Evolutionary conservation across 192 early-diverging fungal species (phyloP), one percentile per base, ranked within the genome.

Genomic region (Rhizophagus clarus): DNA sequence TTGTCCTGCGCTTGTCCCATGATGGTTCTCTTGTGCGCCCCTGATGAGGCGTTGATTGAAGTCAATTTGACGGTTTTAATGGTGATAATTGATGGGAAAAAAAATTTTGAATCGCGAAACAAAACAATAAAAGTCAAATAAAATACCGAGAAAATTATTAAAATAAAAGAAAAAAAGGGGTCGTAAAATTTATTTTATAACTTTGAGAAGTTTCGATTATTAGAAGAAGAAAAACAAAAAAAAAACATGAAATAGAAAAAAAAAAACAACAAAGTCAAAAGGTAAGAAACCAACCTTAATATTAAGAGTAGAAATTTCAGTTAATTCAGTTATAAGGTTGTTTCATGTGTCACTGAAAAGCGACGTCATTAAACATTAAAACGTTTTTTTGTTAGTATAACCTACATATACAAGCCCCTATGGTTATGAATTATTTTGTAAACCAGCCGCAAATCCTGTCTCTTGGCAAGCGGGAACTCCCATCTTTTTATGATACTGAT

Each of bases 11-110:
- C 22, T 62, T 76, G 74, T 60, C 74, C 74, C 74, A 76, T 76
- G 29, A 32, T 76, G 49, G 45, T 76, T 61, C 40, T 60, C n/a
- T 60, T 61, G 26, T 42, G 61, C 47, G 51, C 45, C 74, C 74
- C 60, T 61, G 74, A 61, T 61, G 74, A 76, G 74, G 60, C 74
- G 74, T 60, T 37, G 32, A 34, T 60, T 76, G 74, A 60, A 60
- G 74, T 40, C 74, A 76, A 60, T 76, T 76, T 76, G 74, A 37
- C 74, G 74, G 60, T 61, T 62, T 76, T 61, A 70, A 70, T 37
- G 34, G 34, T n/a, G 14, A 66, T n/a, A 70, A 70, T 37, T 37
- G 29, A 20, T 37, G 68, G 68, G 34, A 17, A 37, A 42, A 70
- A 20, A 70, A 70, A 70, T 2, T 10, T 2, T 37, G 32, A 70